Conservation (phyloP, 768 basidiomycete species). For the Pleurotus ostreatus region DNA sequence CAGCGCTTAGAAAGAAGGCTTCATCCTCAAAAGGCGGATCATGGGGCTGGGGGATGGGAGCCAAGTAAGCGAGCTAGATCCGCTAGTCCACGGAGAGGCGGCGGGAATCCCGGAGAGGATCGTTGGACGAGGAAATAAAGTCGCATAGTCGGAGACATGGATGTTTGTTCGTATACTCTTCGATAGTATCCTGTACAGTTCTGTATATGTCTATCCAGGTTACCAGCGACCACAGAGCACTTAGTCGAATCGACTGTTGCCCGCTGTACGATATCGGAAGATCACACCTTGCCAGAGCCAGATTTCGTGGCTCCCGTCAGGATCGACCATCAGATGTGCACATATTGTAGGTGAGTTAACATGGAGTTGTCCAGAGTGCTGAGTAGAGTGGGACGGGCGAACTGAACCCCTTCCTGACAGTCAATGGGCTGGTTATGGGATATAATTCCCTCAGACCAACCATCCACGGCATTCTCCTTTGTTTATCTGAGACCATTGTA, state of each 20-base stretch:
- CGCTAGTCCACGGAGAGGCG: slow-evolving; percentile 65
- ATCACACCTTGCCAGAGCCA: too few species aligned
- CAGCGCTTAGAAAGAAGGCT: slow-evolving; percentile 81
- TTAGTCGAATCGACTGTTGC: too few species aligned
- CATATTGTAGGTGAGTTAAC: too few species aligned
- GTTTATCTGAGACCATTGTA: slow-evolving; percentile 79
- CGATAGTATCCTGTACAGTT: background rate
- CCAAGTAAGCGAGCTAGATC: slow-evolving; percentile 76
- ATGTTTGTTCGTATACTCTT: background rate
- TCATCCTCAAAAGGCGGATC: slow-evolving; percentile 59
- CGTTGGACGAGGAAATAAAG: slow-evolving; percentile 65
- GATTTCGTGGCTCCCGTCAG: too few species aligned
- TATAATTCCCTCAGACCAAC: slow-evolving; percentile 45
- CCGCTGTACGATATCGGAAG: too few species aligned
- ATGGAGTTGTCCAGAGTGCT: too few species aligned
- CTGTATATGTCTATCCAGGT: background rate
- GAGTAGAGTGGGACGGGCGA: too few species aligned
- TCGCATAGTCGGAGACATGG: background rate
- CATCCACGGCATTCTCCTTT: slow-evolving; percentile 56
- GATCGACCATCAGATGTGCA: too few species aligned
- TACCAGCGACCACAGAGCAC: too few species aligned
- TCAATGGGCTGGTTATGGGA: too few species aligned
- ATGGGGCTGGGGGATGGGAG: slow-evolving; percentile 82
- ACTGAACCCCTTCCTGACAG: too few species aligned
- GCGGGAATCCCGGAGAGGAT: slow-evolving; percentile 67